These are phyloP conservation scores for Solanum chiquidenum DNA, from an alignment of 257 asterid species.

Conservation along the genomic window DNA sequence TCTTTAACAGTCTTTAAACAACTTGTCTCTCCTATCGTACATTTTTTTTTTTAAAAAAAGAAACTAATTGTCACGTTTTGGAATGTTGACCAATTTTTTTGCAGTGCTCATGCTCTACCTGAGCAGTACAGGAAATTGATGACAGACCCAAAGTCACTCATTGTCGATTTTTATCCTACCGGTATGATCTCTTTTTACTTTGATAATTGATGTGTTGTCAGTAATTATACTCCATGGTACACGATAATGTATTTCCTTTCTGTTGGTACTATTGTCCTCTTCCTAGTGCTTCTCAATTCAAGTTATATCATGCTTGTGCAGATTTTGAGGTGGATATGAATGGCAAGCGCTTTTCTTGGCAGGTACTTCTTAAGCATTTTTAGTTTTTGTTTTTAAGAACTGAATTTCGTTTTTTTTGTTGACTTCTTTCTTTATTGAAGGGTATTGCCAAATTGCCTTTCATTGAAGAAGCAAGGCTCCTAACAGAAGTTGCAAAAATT, in stretches of 20 bases:
- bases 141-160: conserved; percentile 25
- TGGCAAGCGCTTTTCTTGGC: conserved; percentile 54
- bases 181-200: conserved; percentile 13
- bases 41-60: background rate
- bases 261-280: background rate
- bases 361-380: conserved; percentile 15
- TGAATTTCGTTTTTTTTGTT: background rate
- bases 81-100: background rate
- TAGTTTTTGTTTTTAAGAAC: background rate
- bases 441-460: conserved; percentile 43
- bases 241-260: background rate
- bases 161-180: conserved; percentile 37
- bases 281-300: background rate
- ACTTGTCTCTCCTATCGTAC: background rate
- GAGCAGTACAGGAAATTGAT: conserved; percentile 25
- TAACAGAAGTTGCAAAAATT: conserved; percentile 28
- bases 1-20: background rate
- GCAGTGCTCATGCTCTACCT: conserved; percentile 54
- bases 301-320: background rate
- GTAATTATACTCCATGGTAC: background rate
- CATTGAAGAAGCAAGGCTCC: conserved; percentile 46
- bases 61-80: background rate
- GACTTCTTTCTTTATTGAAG: conserved; percentile 10
- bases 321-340: conserved; percentile 38
- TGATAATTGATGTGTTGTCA: background rate